Percentiles rank a stretch among this genome's conserved stretches.
Evolutionary conservation across 768 basidiomycete species (phyloP).

Genomic region (Coprinellus micaceus): DNA sequence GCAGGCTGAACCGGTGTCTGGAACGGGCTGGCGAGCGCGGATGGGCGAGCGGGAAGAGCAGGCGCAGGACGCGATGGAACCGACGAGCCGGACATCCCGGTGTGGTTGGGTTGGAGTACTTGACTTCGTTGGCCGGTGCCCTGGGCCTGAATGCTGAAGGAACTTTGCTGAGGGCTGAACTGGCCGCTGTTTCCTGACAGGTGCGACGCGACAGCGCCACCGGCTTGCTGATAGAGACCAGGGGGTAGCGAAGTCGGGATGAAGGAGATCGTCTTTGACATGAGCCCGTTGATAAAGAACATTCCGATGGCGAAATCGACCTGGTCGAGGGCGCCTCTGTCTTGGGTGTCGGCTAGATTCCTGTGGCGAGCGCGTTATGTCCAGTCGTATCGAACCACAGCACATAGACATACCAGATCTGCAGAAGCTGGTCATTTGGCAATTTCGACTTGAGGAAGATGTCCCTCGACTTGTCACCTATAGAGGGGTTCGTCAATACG

Average conservation of each 20-base stretch:
- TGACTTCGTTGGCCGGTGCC: conserved; percentile 53
- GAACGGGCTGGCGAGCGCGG: conserved; percentile 21
- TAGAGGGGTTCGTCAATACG: not conserved
- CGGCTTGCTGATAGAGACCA: conserved; percentile 82
- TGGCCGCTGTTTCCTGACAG: conserved; percentile 59
- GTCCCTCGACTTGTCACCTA: conserved; percentile 84
- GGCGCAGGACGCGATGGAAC: conserved; percentile 27
- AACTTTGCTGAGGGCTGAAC: conserved; percentile 52
- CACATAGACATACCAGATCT: conserved; percentile 75
- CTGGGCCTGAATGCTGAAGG: conserved; percentile 53
- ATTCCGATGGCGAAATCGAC: conserved; percentile 94
- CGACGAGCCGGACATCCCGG: conserved; percentile 33
- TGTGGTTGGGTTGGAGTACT: conserved; percentile 48
- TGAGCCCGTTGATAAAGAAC: conserved; percentile 92
- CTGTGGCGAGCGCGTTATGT: conserved; percentile 35
- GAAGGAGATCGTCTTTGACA: conserved; percentile 71
- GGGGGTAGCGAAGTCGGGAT: conserved; percentile 77
- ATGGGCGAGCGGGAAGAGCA: conserved; percentile 39
- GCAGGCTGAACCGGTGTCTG: conserved; percentile 2
- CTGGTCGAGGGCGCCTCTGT: conserved; percentile 82
- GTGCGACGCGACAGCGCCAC: conserved; percentile 44
- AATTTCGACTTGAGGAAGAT: conserved; percentile 91
- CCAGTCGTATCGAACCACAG: not conserved
- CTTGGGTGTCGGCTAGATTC: conserved; percentile 93
- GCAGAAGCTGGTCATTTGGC: conserved; percentile 78